phyloP scores from a whole-genome alignment of 2,329 filamentous ascomycete species.

The Chaetomiaceae sp. region DNA sequence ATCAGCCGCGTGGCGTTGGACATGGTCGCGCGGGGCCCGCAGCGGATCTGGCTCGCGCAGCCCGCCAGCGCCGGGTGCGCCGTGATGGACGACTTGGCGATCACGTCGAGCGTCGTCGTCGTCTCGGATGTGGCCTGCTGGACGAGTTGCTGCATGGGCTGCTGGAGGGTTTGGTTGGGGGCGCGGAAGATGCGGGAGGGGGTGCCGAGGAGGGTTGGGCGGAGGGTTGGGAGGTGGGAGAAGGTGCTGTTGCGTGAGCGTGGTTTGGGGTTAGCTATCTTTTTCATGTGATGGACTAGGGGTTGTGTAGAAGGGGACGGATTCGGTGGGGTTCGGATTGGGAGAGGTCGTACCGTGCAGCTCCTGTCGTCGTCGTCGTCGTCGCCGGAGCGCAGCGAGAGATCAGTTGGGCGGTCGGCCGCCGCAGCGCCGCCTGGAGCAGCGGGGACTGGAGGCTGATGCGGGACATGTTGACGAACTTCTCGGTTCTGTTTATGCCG shows the following conservation, averaged over 20 bases:
- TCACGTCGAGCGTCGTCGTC: constrained; percentile 43
- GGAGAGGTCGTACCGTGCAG: constrained; percentile 10
- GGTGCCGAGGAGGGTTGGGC: constrained; percentile 41
- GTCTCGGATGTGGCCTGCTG: constrained; percentile 17
- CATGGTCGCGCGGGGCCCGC: constrained; percentile 56
- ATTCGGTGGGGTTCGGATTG: constrained; percentile 34
- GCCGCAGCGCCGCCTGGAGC: constrained; percentile 20
- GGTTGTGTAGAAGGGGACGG: no score
- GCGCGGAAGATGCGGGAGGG: constrained; percentile 20
- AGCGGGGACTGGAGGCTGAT: constrained; percentile 14
- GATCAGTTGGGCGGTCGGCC: constrained; percentile 12
- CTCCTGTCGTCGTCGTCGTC: background rate
- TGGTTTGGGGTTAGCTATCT: no score
- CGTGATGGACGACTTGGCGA: constrained; percentile 43
- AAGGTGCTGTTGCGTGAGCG: constrained; percentile 32
- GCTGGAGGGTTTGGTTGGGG: constrained; percentile 1
- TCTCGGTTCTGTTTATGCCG: background rate
- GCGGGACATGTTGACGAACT: constrained; percentile 11
- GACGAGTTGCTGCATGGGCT: constrained; percentile 28
- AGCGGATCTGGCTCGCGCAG: constrained; percentile 46
- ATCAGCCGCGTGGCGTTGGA: constrained; percentile 49
- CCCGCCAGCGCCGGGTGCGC: constrained; percentile 48
- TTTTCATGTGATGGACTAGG: no score
- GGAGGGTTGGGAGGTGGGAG: constrained; percentile 45
- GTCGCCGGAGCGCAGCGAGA: background rate